These are phyloP conservation scores for Nannizziopsis barbatae DNA, from an alignment of 2,329 filamentous ascomycete genomes.

Conservation along the genomic window DNA sequence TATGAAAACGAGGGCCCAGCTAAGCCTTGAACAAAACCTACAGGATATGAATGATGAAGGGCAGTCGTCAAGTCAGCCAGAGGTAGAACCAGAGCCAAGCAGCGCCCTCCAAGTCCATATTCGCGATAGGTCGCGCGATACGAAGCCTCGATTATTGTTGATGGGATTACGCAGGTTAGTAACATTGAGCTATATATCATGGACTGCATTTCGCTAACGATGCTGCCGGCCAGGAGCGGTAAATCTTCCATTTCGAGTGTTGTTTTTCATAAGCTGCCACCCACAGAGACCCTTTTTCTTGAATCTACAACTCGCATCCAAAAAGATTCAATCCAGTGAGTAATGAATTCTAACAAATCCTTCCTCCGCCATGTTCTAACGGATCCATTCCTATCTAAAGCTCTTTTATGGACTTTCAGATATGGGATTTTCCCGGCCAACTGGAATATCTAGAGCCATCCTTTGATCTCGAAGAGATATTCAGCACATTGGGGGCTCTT, in stretches of 20 bases:
- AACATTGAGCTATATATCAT: background rate
- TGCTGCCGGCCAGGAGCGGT: constrained; percentile 58
- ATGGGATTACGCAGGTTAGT: constrained; percentile 89
- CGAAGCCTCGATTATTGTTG: constrained; percentile 73
- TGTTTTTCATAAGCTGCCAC: constrained; percentile 96
- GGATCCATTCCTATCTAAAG: constrained; percentile 40
- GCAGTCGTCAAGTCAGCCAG: constrained; percentile 18
- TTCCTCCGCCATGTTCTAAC: constrained; percentile 6
- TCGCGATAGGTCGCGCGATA: constrained; percentile 41
- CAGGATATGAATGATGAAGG: constrained; percentile 23
- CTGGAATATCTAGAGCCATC: constrained; percentile 82
- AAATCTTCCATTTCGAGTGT: constrained; percentile 98
- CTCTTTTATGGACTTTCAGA: constrained; percentile 98
- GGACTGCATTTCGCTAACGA: background rate
- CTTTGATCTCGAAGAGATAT: constrained; percentile 87
- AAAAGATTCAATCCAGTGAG: constrained; percentile 89
- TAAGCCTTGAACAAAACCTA: constrained; percentile 27
- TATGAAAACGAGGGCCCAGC: constrained; percentile 24
- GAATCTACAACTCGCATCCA: constrained; percentile 91
- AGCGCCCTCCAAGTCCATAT: constrained; percentile 17
- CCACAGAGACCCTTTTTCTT: constrained; percentile 88
- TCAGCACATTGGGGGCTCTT: constrained; percentile 82
- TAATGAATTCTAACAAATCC: constrained; percentile 13
- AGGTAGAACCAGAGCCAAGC: constrained; percentile 21
- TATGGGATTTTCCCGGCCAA: constrained; percentile 95